Percentiles rank a stretch among this genome's conserved stretches.
Conservation (phyloP, 352 stramenopile species). For the Globisporangium mamillatum region DNA sequence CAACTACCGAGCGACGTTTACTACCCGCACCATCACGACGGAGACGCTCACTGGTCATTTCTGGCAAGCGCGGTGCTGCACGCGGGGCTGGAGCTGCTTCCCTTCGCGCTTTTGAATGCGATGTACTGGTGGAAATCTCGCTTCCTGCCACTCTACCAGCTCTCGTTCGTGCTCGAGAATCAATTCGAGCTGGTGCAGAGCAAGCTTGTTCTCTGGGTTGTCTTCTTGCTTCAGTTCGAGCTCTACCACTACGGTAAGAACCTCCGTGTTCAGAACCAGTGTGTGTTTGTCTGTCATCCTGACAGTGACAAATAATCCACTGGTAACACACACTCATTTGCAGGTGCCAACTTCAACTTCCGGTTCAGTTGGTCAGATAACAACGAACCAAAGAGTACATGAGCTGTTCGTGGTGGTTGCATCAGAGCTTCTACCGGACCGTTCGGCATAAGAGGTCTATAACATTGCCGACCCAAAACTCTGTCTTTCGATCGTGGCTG, state of each 20-base stretch:
- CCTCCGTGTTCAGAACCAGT: neutral
- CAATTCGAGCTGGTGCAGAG: conserved; percentile 7
- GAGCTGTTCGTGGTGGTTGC: too few species aligned
- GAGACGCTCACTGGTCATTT: neutral
- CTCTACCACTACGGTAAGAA: conserved; percentile 7
- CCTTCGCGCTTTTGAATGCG: neutral
- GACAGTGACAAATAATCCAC: neutral
- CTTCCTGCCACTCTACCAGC: conserved; percentile 8
- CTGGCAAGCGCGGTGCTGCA: neutral
- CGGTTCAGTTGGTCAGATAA: neutral
- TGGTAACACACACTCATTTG: neutral
- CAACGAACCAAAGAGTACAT: neutral
- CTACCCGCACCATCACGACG: conserved; percentile 4
- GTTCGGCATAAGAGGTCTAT: too few species aligned
- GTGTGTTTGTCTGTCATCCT: too few species aligned
- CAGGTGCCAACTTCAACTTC: neutral
- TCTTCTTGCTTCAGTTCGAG: conserved; percentile 3
- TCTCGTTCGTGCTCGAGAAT: conserved; percentile 10
- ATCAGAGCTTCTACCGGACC: too few species aligned
- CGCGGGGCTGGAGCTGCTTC: neutral
- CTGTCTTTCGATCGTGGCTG: neutral
- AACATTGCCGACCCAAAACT: neutral
- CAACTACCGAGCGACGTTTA: conserved; percentile 16
- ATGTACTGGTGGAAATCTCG: conserved; percentile 3
- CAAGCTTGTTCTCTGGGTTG: conserved; percentile 9